Percentiles rank a stretch among this genome's conserved stretches.
phyloP scores from a whole-genome alignment of 2,329 filamentous ascomycete species.

The Ceratocystis albifundus region DNA sequence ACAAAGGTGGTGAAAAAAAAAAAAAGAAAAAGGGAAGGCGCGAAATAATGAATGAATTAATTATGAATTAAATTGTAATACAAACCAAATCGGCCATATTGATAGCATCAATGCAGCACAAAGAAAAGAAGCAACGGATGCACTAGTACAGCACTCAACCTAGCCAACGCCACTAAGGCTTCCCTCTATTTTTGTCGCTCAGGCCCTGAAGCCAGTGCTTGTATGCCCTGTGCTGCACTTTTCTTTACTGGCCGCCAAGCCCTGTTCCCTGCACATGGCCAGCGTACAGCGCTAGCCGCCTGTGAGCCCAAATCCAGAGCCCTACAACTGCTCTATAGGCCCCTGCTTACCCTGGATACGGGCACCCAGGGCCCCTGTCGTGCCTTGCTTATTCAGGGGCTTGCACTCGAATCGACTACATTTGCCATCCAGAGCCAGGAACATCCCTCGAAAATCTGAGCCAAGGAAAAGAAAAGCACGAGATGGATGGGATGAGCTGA shows the following conservation, averaged over 20 bases:
- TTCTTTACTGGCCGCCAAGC: too few relatives aligned
- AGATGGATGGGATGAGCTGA: constrained; percentile 4
- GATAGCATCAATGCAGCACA: neutral
- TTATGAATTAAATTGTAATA: neutral
- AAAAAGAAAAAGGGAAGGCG: neutral
- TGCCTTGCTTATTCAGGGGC: neutral
- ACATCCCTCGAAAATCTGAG: constrained; percentile 2
- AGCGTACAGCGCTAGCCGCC: neutral
- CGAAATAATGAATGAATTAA: constrained; percentile 5
- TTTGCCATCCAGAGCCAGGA: constrained; percentile 6
- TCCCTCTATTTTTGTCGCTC: too few relatives aligned
- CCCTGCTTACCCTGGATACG: neutral
- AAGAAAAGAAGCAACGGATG: neutral
- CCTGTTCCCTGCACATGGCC: neutral
- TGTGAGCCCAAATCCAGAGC: too few relatives aligned
- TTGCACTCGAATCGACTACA: neutral
- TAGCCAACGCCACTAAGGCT: too few relatives aligned
- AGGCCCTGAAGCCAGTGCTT: too few relatives aligned
- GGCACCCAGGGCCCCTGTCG: neutral
- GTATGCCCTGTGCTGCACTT: too few relatives aligned
- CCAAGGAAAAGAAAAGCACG: constrained; percentile 4
- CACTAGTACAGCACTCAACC: too few relatives aligned
- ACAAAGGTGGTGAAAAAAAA: neutral
- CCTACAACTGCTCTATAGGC: neutral
- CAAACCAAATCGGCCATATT: neutral